A percentile compares a stretch with the other conserved stretches of the same genome.
These are phyloP conservation scores for Cicer judaicum DNA, from an alignment of 306 rosid species.

Conservation along the genomic window DNA sequence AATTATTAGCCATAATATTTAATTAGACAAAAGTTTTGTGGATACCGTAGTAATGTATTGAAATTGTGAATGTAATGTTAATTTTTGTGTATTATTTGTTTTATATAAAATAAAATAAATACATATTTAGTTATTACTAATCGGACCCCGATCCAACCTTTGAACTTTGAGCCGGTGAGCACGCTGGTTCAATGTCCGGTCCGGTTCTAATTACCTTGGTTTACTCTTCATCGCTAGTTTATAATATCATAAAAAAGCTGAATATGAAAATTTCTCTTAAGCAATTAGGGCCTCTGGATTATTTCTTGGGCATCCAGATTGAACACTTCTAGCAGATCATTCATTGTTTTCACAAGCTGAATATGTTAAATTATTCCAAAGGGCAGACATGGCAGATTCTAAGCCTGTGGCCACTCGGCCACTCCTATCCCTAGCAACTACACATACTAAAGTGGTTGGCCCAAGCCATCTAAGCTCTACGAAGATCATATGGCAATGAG, in stretches of 20 bases:
- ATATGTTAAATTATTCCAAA: not conserved
- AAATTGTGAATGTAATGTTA: too few species aligned
- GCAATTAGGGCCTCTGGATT: not conserved
- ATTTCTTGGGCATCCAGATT: not conserved
- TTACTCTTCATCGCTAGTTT: not conserved
- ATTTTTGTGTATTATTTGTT: too few species aligned
- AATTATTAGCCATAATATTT: too few species aligned
- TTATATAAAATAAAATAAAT: too few species aligned
- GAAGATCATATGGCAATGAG: not conserved
- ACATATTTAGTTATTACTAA: too few species aligned
- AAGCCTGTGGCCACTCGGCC: not conserved
- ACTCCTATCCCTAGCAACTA: conserved; percentile 14
- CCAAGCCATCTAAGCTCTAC: conserved; percentile 12
- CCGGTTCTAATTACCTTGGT: too few species aligned
- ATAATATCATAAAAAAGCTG: not conserved
- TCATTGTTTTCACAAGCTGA: not conserved
- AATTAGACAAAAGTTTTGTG: too few species aligned
- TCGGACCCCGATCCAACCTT: too few species aligned
- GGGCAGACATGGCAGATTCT: not conserved
- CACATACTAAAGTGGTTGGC: conserved; percentile 1
- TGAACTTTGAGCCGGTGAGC: too few species aligned
- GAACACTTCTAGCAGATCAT: not conserved
- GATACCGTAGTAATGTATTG: too few species aligned
- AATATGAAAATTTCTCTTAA: not conserved
- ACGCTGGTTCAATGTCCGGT: not conserved